Evolutionary conservation across 2,329 filamentous ascomycete species (phyloP).

Genomic region (Nemania diffusa): DNA sequence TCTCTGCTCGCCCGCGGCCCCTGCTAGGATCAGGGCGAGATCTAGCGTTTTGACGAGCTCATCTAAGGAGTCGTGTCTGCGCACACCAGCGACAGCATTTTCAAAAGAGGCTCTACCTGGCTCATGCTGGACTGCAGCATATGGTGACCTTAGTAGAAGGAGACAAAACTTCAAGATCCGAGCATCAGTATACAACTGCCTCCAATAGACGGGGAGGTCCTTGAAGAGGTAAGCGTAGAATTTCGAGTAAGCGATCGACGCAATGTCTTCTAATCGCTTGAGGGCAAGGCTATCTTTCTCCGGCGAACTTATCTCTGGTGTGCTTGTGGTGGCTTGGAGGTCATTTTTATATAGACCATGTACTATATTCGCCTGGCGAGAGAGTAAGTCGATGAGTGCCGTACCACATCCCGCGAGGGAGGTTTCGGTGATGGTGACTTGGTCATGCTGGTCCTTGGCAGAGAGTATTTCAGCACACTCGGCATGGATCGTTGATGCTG

Average conservation of each 20-base stretch:
- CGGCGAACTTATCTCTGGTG: conserved; percentile 1
- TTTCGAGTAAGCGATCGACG: conserved; percentile 69
- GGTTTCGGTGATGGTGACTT: neutral
- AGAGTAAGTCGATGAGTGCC: conserved; percentile 45
- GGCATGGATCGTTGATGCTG: conserved; percentile 36
- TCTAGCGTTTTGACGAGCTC: conserved; percentile 75
- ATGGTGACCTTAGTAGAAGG: conserved; percentile 42
- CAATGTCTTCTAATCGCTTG: conserved; percentile 64
- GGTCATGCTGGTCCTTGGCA: conserved; percentile 5
- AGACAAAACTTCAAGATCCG: conserved; percentile 70
- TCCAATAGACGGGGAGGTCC: conserved; percentile 74
- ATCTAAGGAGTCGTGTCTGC: conserved; percentile 53
- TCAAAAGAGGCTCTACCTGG: neutral
- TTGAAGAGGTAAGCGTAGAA: conserved; percentile 77
- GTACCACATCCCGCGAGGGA: conserved; percentile 42
- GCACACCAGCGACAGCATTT: conserved; percentile 29
- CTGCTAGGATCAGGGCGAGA: conserved; percentile 79
- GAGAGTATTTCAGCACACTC: conserved; percentile 42
- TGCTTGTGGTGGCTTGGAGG: neutral
- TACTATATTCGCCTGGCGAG: conserved; percentile 40
- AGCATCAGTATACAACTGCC: conserved; percentile 76
- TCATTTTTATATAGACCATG: conserved; percentile 15
- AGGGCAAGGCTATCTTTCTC: conserved; percentile 45
- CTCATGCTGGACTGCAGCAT: conserved; percentile 27
- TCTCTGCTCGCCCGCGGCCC: conserved; percentile 65